Percentiles rank a stretch among this genome's conserved stretches.
phyloP scores from a whole-genome alignment of 1,139 yeast species.

The Hansenula sp. region DNA sequence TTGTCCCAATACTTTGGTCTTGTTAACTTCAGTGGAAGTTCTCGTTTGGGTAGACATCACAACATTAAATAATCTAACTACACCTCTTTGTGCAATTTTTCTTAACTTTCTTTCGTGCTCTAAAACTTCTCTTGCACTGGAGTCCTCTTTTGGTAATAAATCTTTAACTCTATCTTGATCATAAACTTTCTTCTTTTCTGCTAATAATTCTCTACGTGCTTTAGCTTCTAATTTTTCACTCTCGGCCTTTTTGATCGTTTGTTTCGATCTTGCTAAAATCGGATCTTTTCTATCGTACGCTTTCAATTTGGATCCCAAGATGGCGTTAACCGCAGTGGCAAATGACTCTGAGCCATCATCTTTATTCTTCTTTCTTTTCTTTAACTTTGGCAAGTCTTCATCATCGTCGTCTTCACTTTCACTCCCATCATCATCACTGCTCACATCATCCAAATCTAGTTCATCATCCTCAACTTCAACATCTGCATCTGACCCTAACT shows the following conservation, averaged over 20 bases:
- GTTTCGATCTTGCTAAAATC: slow-evolving; percentile 75
- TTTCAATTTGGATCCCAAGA: slow-evolving; percentile 79
- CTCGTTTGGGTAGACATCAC: slow-evolving; percentile 77
- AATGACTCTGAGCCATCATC: slow-evolving; percentile 73
- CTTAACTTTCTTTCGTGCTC: slow-evolving; percentile 71
- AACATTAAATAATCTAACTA: slow-evolving; percentile 87
- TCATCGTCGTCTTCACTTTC: slow-evolving; percentile 30
- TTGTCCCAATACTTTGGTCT: slow-evolving; percentile 25
- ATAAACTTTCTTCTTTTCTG: slow-evolving; percentile 66
- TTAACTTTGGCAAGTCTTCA: slow-evolving; percentile 41
- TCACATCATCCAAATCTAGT: slow-evolving; percentile 9
- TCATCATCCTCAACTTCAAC: slow-evolving; percentile 14
- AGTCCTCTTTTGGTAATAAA: slow-evolving; percentile 53
- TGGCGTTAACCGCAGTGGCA: slow-evolving; percentile 80
- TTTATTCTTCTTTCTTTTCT: slow-evolving; percentile 50
- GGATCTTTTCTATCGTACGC: slow-evolving; percentile 90
- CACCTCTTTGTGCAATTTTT: slow-evolving; percentile 92
- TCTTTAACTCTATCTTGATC: slow-evolving; percentile 68
- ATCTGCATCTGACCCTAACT: slow-evolving; percentile 14
- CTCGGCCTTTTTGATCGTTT: slow-evolving; percentile 67
- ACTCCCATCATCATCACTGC: slow-evolving; percentile 16
- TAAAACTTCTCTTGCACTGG: slow-evolving; percentile 49
- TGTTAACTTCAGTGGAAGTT: slow-evolving; percentile 37
- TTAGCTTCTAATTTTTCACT: slow-evolving; percentile 79
- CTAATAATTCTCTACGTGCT: slow-evolving; percentile 66